Base-by-base conservation (phyloP, 163 green algal genomes). In the Scenedesmus sp. region DNA sequence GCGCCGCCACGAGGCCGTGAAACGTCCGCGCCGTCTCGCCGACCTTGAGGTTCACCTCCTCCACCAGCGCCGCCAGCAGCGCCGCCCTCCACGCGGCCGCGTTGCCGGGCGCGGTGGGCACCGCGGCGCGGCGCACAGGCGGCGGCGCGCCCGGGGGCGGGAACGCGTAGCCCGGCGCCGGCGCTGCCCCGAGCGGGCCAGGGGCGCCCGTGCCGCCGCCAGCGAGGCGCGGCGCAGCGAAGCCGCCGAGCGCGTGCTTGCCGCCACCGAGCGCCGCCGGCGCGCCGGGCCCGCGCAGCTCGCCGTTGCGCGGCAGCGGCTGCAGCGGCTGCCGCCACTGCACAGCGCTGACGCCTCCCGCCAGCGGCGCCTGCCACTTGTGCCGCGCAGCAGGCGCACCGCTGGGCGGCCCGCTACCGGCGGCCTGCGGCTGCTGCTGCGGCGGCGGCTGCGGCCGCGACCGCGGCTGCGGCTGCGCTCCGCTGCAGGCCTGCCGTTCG, bases 31-130 rank as follows among this genome's bases (percentile, higher is more conserved):
- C 71, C 50, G 71, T 57, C 62, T 71, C 71, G 18, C 45, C 58
- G 4, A 80, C 57, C 11, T 71, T 24, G 29, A 80, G 29, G 47
- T 80, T 80, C 44, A 71, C 63, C 63, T 71, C 63, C 51, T 75
- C 66, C 24, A 22, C 34, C 47, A 75, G 20, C 14, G 66, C 66
- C 18, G 50, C 66, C 22, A 50, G 31, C 48, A 75, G 33, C 31
- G 66, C 29, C 7, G 28, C 48, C 33, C 51, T 29, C 18, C 63
- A 75, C 6, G 39, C 48, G 3, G 47, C 29, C 11, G 63, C 24
- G 6, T 14, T 26, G n/a, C n/a, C 42, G 42, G 57, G 57, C 39
- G 39, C 57, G n/a, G 36, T 72, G 7, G 63, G 63, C 15, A 72
- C 26, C 14, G 7, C 63, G 5, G 42, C n/a, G 24, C 14, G 24